Base-by-base conservation (phyloP, 192 early-diverging fungal species). In the Chytriomyces sp. region DNA sequence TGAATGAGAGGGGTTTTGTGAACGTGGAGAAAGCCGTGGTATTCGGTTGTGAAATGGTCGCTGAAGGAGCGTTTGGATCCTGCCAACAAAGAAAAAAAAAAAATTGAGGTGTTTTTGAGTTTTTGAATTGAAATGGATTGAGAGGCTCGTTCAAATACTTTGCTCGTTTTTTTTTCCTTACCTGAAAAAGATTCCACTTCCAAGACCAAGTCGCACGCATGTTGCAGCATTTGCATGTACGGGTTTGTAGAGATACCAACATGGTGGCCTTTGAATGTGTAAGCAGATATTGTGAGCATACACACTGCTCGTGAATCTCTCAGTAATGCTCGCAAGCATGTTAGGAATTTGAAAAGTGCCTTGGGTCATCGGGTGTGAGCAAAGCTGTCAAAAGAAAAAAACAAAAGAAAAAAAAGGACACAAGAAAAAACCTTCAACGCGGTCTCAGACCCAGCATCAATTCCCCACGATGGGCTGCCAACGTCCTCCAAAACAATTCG, bases 101-200 rank as follows among this genome's bases (percentile, higher is more conserved):
- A n/a, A 8, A 2, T 7, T 49, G 46, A 72, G 57, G 45, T n/a
- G n/a, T 16, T 43, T n/a, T 62, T 9, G 43, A 13, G 45, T 23
- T 16, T 23, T 45, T 26, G 13, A 69, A 13, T 48, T 28, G 18
- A 24, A 26, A 64, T 0, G 11, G 7, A 4, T 57, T n/a, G n/a
- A n/a, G n/a, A n/a, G n/a, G n/a, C n/a, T n/a, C n/a, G n/a, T n/a
- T n/a, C n/a, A n/a, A n/a, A n/a, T n/a, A n/a, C 5, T 57, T 57
- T 57, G 16, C 3, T 57, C 20, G 13, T 57, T 57, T 57, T 57
- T 13, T 57, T 2, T 3, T 5, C 16, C 16, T 50, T 43, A 78
- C 77, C 77, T 50, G 93, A 93, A 90, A 98, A 98, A 6, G 96
- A 97, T 82, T 97, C 94, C 16, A 98, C 87, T 79, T 93, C 92